Evolutionary conservation across 306 rosid species (phyloP).

Genomic region (Acmispon strigosus): DNA sequence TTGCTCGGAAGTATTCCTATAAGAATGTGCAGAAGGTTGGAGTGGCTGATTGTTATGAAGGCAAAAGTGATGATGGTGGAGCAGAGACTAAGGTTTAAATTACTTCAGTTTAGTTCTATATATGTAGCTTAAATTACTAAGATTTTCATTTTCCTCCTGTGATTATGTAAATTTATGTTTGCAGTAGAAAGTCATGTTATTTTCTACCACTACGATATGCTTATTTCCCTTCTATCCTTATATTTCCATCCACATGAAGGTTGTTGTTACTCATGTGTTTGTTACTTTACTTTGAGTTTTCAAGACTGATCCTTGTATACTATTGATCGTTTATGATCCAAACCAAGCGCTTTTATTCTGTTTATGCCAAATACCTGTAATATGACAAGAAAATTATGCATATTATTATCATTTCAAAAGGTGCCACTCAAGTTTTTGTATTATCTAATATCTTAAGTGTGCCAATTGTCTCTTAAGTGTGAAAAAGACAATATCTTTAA

Average conservation of each 20-base stretch:
- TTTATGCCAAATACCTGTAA: background rate
- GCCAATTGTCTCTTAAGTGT: no score
- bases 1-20: conserved; percentile 65
- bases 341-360: background rate
- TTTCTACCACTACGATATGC: background rate
- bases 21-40: conserved; percentile 69
- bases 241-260: background rate
- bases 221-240: background rate
- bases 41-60: conserved; percentile 50
- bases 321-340: background rate
- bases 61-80: conserved; percentile 20
- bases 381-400: background rate
- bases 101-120: background rate
- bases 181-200: background rate
- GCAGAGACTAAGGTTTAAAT: conserved; percentile 31
- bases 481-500: no score
- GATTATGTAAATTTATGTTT: background rate
- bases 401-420: background rate
- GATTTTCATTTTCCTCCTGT: background rate
- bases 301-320: background rate
- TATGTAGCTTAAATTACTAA: background rate
- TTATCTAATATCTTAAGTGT: background rate
- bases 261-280: background rate
- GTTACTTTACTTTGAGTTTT: background rate
- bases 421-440: background rate